A percentile compares a stretch with the other conserved stretches of the same genome.
phyloP scores from a whole-genome alignment of 495 filamentous ascomycete genomes.

The Penicillium pancosmium region DNA sequence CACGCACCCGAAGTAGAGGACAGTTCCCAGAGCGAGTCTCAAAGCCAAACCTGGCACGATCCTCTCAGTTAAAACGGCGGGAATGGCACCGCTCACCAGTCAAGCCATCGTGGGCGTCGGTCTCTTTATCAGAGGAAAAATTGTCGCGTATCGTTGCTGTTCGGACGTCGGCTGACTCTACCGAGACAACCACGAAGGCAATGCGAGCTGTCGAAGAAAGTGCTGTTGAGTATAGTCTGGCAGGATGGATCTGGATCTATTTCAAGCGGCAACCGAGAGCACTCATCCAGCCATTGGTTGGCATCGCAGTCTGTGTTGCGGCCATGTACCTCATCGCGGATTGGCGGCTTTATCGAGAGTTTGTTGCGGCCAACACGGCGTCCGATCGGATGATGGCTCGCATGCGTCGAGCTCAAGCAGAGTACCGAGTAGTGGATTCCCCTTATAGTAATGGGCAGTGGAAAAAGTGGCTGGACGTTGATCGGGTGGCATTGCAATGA shows the following conservation, averaged over 20 bases:
- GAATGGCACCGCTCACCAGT: not conserved
- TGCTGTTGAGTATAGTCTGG: not conserved
- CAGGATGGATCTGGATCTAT: not conserved
- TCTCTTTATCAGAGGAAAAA: not conserved
- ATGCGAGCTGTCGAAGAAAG: too few species aligned
- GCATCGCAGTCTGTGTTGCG: not conserved
- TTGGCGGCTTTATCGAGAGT: not conserved
- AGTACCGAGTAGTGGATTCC: not conserved
- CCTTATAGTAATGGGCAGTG: not conserved
- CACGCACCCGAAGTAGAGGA: not conserved
- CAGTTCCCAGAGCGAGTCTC: not conserved
- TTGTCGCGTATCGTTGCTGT: not conserved
- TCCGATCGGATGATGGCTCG: conserved; percentile 1
- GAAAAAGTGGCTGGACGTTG: not conserved
- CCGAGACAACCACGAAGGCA: too few species aligned
- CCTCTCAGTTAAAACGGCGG: not conserved
- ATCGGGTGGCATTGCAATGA: conserved; percentile 7
- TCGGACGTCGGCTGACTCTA: not conserved
- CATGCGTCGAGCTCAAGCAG: not conserved
- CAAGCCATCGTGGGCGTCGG: not conserved
- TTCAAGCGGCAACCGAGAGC: not conserved
- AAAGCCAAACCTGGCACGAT: not conserved
- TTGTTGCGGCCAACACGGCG: not conserved
- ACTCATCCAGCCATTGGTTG: not conserved
- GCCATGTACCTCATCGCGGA: not conserved